Percentiles rank a stretch among this genome's conserved stretches.
phyloP scores from a whole-genome alignment of 1,284 basidiomycete genomes.

The Neonothopanus nambi region DNA sequence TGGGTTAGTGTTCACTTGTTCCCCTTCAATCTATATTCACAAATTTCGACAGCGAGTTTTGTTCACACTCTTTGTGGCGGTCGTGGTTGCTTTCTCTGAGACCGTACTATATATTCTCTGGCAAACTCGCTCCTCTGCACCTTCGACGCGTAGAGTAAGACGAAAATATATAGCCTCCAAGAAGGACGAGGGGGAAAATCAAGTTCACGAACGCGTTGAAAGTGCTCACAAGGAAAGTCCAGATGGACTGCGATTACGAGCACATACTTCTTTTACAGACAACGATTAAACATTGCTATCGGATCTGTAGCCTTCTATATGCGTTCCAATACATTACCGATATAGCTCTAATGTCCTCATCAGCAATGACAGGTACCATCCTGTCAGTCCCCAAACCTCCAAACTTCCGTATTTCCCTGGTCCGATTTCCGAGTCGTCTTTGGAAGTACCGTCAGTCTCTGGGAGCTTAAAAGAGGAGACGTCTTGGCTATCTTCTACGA shows the following conservation, averaged over 20 bases:
- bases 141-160: constrained; percentile 21
- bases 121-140: constrained; percentile 43
- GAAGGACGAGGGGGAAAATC: constrained; percentile 31
- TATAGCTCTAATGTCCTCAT: constrained; percentile 48
- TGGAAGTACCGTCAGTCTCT: not conserved
- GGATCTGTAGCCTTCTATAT: not conserved
- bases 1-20: constrained; percentile 52
- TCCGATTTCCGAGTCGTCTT: constrained; percentile 43
- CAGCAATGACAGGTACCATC: constrained; percentile 73
- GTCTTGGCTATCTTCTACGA: constrained; percentile 38
- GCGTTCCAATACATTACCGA: not conserved
- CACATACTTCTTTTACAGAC: constrained; percentile 1
- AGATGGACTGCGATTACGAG: constrained; percentile 9
- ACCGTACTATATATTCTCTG: constrained; percentile 70
- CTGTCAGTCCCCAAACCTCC: constrained; percentile 81
- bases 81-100: constrained; percentile 67
- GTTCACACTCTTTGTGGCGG: constrained; percentile 57
- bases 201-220: constrained; percentile 1
- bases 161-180: constrained; percentile 30
- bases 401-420: constrained; percentile 44
- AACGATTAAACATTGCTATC: not conserved
- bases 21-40: constrained; percentile 13
- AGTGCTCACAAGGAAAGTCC: constrained; percentile 5
- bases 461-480: constrained; percentile 17
- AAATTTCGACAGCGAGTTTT: constrained; percentile 52